Conservation (phyloP, 192 early-diverging fungal species). For the Rhizoclosmatium sp. region DNA sequence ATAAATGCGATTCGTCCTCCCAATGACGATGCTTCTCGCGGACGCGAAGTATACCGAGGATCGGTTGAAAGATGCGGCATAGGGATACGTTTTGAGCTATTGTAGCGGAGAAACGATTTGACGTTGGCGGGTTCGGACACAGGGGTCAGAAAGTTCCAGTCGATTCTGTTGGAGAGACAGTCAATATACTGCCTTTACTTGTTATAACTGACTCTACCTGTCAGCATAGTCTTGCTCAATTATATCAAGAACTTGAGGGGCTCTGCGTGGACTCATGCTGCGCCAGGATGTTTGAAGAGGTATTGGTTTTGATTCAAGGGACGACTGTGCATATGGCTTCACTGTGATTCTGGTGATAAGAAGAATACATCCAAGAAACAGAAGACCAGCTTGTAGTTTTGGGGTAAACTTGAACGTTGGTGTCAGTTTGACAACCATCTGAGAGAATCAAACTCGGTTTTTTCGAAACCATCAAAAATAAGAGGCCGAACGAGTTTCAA, state of each 20-base stretch:
- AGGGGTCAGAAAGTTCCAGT: conserved; percentile 12
- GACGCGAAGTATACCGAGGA: neutral
- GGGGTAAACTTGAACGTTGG: neutral
- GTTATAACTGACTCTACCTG: neutral
- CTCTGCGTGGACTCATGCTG: neutral
- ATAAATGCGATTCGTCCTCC: conserved; percentile 1
- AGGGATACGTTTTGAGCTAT: neutral
- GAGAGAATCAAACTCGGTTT: too few relatives aligned
- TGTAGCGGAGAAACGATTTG: neutral
- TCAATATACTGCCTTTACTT: too few relatives aligned
- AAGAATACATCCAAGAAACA: too few relatives aligned
- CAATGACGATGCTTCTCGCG: too few relatives aligned
- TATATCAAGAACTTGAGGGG: neutral
- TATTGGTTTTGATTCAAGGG: too few relatives aligned
- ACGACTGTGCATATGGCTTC: too few relatives aligned
- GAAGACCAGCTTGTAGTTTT: neutral
- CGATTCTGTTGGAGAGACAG: neutral
- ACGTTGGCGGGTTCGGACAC: neutral
- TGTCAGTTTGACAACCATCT: neutral
- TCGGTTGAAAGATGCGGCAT: conserved; percentile 12
- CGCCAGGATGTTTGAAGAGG: conserved; percentile 12
- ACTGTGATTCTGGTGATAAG: too few relatives aligned
- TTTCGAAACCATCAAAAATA: neutral
- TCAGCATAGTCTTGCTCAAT: conserved; percentile 26
- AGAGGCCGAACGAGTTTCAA: too few relatives aligned